Evolutionary conservation across 345 rosid genomes (phyloP), one percentile per base, ranked within the genome.

Genomic region (Syzygium aromaticum): DNA sequence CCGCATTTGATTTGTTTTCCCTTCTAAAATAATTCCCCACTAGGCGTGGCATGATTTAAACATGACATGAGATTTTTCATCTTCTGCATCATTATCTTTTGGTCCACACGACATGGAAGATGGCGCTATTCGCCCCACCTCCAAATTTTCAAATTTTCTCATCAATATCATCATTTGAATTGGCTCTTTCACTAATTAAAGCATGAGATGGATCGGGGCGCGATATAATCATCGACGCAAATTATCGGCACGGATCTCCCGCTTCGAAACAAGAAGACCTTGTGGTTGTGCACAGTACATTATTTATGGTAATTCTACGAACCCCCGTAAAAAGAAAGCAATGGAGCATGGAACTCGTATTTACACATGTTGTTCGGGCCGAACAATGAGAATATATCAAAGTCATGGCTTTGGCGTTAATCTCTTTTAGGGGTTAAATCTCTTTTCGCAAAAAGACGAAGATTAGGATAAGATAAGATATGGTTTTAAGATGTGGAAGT

Each of bases 271-370:
- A 52, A 14, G 13, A 51, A 51, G 54, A 52, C 4, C 17, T 52
- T 61, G 14, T 13, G 38, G 1, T 52, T 61, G 14, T n/a, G 38
- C 38, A 61, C 7, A 0, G 73, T 52, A 61, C 33, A 3, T 61
- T 6, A n/a, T n/a, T 61, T n/a, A n/a, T 4, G 0, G 6, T n/a
- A 13, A 16, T 3, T 1, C 38, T 0, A 8, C 3, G 9, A 61
- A 61, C 7, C 73, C 73, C 9, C 0, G 73, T 61, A n/a, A 12
- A 61, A 14, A 61, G n/a, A 61, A 27, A 61, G 67, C 67, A 16
- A 61, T 6, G 33, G 16, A 61, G 28, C 28, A 5, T 6, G 30
- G 25, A 59, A 5, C 30, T 12, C 14, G 33, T 15, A 3, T 3
- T 3, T 2, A n/a, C 5, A 52, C 53, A 14, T 13, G 73, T 0